A percentile compares a stretch with the other conserved stretches of the same genome.
These are phyloP conservation scores for Brassica rapa DNA, from an alignment of 345 rosid species.

Conservation along the genomic window DNA sequence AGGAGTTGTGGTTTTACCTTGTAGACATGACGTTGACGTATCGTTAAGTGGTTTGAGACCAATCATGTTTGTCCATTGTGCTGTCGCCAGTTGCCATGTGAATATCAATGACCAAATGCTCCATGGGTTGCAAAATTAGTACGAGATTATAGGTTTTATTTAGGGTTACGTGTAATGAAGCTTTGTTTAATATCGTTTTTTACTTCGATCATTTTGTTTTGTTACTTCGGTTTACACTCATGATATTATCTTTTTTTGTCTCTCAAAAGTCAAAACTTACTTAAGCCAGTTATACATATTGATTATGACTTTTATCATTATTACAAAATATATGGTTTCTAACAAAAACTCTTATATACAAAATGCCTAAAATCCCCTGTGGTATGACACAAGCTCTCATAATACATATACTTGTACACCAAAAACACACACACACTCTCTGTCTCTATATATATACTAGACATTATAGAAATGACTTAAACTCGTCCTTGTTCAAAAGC, in stretches of 20 bases:
- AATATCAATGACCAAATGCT: too few relatives aligned
- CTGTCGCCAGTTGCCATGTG: not conserved
- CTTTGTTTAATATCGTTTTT: not conserved
- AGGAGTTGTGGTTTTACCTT: not conserved
- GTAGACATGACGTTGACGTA: slow-evolving; percentile 10
- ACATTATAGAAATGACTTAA: not conserved
- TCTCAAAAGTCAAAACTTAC: too few relatives aligned
- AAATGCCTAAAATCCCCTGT: slow-evolving; percentile 21
- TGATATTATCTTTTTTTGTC: too few relatives aligned
- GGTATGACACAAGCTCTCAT: slow-evolving; percentile 25
- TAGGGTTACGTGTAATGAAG: not conserved
- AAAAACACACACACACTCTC: not conserved
- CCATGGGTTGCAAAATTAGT: too few relatives aligned
- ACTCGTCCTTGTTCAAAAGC: slow-evolving; percentile 25
- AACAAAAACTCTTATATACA: slow-evolving; percentile 10
- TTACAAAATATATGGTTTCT: slow-evolving; percentile 9
- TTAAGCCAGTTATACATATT: not conserved
- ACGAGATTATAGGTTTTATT: not conserved
- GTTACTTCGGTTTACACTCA: not conserved
- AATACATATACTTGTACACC: slow-evolving; percentile 20
- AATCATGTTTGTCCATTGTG: slow-evolving; percentile 23
- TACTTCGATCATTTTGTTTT: not conserved
- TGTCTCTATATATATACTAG: not conserved
- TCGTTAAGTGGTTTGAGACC: not conserved
- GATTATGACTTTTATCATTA: not conserved